phyloP scores from a whole-genome alignment of 306 rosid genomes.

The Trichosanthes cucumerina region DNA sequence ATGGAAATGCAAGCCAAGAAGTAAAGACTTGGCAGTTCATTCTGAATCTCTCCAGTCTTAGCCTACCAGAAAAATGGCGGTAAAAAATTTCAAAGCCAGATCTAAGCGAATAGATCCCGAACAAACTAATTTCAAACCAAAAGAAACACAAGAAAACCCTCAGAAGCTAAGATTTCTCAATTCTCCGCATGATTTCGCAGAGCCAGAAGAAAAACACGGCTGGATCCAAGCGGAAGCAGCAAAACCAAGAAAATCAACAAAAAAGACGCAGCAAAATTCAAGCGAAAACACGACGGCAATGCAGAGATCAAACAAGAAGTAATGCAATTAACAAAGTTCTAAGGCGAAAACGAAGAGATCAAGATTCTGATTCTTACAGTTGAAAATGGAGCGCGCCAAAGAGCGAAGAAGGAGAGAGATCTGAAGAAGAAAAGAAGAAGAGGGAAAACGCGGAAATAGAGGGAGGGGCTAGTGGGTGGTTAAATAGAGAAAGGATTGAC shows the following conservation, averaged over 20 bases:
- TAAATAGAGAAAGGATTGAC: neutral
- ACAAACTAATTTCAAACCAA: neutral
- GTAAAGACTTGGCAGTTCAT: neutral
- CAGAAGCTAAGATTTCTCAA: neutral
- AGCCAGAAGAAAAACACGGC: neutral
- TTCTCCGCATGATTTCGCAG: neutral
- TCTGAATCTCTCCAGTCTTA: neutral
- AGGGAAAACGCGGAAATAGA: slow-evolving; percentile 10
- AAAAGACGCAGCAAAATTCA: neutral
- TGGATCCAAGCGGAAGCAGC: neutral
- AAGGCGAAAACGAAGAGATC: neutral
- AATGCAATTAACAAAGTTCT: neutral
- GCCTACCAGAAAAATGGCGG: slow-evolving; percentile 3
- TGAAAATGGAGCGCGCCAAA: slow-evolving; percentile 4
- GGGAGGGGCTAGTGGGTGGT: neutral
- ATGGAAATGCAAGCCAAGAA: neutral
- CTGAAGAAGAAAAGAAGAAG: slow-evolving; percentile 7
- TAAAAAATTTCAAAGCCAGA: slow-evolving; percentile 1
- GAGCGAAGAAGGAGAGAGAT: slow-evolving; percentile 1
- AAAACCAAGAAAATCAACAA: neutral
- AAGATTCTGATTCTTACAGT: neutral
- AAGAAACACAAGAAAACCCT: neutral
- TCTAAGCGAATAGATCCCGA: neutral
- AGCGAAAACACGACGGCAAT: neutral
- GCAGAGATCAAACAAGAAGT: neutral